phyloP scores from a whole-genome alignment of 352 stramenopile species.

The Phytophthora ohioensis region DNA sequence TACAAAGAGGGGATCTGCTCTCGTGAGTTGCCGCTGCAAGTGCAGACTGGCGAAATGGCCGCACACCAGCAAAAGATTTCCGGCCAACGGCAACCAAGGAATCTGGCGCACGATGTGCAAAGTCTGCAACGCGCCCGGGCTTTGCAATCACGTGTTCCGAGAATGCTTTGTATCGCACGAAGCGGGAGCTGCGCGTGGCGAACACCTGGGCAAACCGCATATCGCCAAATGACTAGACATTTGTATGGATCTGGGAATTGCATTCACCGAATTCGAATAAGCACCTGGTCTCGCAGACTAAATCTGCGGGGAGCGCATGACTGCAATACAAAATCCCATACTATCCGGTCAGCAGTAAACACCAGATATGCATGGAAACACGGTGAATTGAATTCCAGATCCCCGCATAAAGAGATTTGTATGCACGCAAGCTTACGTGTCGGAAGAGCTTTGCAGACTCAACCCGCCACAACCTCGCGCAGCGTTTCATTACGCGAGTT shows the following conservation, averaged over 20 bases:
- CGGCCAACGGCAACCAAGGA: slow-evolving; percentile 35
- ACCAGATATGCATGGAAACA: slow-evolving; percentile 47
- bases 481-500: slow-evolving; percentile 47
- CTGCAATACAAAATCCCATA: background rate
- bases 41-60: slow-evolving; percentile 35
- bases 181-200: slow-evolving; percentile 24
- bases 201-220: slow-evolving; percentile 25
- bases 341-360: slow-evolving; percentile 7
- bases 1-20: background rate
- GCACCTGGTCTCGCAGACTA: slow-evolving; percentile 39
- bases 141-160: slow-evolving; percentile 24
- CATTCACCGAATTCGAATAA: slow-evolving; percentile 3
- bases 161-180: slow-evolving; percentile 34
- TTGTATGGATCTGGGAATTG: slow-evolving; percentile 13
- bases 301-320: slow-evolving; percentile 13
- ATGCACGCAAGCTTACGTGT: slow-evolving; percentile 40
- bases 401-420: slow-evolving; percentile 40
- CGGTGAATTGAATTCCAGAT: slow-evolving; percentile 25
- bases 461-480: background rate
- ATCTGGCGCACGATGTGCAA: slow-evolving; percentile 42
- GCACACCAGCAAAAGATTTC: slow-evolving; percentile 38
- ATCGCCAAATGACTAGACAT: slow-evolving; percentile 9
- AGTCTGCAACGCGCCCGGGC: slow-evolving; percentile 5
- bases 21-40: background rate
- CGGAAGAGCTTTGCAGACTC: background rate